Base-by-base conservation (phyloP, 2,329 filamentous ascomycete genomes). In the Trichoderma polysporum region DNA sequence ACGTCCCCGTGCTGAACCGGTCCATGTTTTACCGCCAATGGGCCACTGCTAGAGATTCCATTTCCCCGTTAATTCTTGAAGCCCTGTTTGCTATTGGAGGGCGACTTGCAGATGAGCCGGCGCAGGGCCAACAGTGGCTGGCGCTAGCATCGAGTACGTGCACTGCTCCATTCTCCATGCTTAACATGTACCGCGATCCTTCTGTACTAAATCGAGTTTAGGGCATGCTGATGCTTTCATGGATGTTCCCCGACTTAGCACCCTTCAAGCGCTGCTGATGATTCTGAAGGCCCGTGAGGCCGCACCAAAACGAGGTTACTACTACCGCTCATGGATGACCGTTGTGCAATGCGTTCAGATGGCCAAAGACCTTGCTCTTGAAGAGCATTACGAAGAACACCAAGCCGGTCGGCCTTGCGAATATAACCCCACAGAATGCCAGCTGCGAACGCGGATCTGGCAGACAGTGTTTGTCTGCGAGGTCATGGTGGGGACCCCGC, bases 291-390 rank as follows among this genome's bases (percentile, higher is more conserved):
- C 94, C 1, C 87, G 93, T 70, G 94, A 98, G 78, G 91, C 92
- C n/a, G 89, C 91, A 9, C 94, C 94, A 0, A 97, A 97, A 75
- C 89, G 92, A 68, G 95, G 95, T 1, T 98, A 98, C 76, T 98
- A 95, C 78, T 98, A 95, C 79, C 90, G 94, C 41, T 98, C 95
- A 0, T 98, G 95, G 94, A 97, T 97, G 88, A 92, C 91, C 5
- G 88, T 97, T 22, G 94, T 97, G 62, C 92, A 94, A 68, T 93
- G 94, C 70, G 90, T 97, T 8, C 90, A 93, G 54, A 97, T 98
- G 92, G 93, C 89, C 29, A 95, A 96, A 74, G 94, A 97, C 75
- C 83, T 98, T 35, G 92, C 93, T 22, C 82, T 98, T 6, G 90
- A 97, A 74, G 93, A 97, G 70, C 94, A 98, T 79, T 88, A 88